A percentile compares a stretch with the other conserved stretches of the same genome.
These are phyloP conservation scores for Plasmodium gallinaceum DNA, from an alignment of 169 alveolate species.

Conservation along the genomic window DNA sequence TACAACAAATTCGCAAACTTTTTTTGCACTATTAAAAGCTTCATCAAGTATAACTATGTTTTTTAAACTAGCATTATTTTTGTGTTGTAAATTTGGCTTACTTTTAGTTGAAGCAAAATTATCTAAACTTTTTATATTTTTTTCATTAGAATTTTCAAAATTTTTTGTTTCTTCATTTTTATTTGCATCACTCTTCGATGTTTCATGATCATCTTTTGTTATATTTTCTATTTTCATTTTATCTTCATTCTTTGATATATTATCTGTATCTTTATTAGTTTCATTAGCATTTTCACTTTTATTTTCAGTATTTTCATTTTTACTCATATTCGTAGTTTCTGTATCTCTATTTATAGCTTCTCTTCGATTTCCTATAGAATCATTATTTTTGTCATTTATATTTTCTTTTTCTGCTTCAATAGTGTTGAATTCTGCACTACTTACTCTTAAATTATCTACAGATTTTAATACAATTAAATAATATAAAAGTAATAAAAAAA, in stretches of 20 bases:
- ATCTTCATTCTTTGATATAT: background rate
- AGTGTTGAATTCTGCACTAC: background rate
- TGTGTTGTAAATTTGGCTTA: background rate
- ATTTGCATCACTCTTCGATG: background rate
- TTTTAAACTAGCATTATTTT: slow-evolving; percentile 6
- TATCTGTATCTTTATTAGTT: background rate
- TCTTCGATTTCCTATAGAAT: too few species aligned
- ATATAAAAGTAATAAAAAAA: background rate
- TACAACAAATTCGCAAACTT: slow-evolving; percentile 44
- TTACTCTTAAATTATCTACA: background rate
- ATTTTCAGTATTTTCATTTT: background rate
- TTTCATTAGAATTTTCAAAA: background rate
- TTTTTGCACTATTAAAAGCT: slow-evolving; percentile 36
- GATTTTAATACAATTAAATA: background rate
- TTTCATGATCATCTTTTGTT: background rate
- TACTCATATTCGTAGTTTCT: too few species aligned
- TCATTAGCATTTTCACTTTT: background rate
- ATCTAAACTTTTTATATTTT: background rate
- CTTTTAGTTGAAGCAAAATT: slow-evolving; percentile 2
- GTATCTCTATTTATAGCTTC: too few species aligned
- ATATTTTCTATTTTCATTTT: background rate
- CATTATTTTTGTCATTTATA: background rate
- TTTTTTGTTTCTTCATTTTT: background rate
- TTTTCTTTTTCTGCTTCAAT: background rate
- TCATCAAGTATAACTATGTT: slow-evolving; percentile 19